phyloP scores from a whole-genome alignment of 73 alveolate species.

The Effrenium voratum region DNA sequence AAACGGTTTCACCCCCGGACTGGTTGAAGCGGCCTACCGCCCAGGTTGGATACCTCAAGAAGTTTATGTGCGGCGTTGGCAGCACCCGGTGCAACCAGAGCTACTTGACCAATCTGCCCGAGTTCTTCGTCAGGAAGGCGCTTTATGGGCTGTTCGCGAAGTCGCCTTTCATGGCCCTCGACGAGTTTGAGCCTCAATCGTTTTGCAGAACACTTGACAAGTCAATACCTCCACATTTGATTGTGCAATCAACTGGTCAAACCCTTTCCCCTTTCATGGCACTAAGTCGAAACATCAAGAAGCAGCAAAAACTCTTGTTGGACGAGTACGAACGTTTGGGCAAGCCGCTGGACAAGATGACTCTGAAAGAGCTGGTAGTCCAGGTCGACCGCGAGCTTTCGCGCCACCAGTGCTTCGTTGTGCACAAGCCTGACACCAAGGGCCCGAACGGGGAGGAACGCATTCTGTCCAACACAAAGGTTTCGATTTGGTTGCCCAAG shows the following conservation, averaged over 20 bases:
- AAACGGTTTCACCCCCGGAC: too few relatives aligned
- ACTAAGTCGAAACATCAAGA: not conserved
- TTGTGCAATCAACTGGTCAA: too few relatives aligned
- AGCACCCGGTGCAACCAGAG: not conserved
- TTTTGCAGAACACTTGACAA: too few relatives aligned
- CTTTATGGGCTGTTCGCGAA: slow-evolving; percentile 5
- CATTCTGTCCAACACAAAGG: not conserved
- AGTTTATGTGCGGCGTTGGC: not conserved
- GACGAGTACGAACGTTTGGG: not conserved
- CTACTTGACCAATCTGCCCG: slow-evolving; percentile 3
- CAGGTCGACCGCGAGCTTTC: not conserved
- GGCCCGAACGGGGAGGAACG: not conserved
- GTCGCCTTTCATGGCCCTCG: too few relatives aligned
- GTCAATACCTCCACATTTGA: too few relatives aligned
- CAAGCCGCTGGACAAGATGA: not conserved
- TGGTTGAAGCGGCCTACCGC: not conserved
- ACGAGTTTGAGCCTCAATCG: too few relatives aligned
- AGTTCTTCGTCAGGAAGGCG: not conserved
- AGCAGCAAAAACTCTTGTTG: not conserved
- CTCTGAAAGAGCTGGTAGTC: not conserved
- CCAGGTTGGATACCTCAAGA: not conserved
- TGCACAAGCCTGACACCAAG: not conserved
- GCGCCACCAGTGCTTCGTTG: not conserved
- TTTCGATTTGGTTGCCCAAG: not conserved
- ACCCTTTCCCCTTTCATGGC: too few relatives aligned